A percentile compares a stretch with the other conserved stretches of the same genome.
Evolutionary conservation across 371 early-diverging fungal genomes (phyloP).

Genomic region (Rhizomucor miehei): DNA sequence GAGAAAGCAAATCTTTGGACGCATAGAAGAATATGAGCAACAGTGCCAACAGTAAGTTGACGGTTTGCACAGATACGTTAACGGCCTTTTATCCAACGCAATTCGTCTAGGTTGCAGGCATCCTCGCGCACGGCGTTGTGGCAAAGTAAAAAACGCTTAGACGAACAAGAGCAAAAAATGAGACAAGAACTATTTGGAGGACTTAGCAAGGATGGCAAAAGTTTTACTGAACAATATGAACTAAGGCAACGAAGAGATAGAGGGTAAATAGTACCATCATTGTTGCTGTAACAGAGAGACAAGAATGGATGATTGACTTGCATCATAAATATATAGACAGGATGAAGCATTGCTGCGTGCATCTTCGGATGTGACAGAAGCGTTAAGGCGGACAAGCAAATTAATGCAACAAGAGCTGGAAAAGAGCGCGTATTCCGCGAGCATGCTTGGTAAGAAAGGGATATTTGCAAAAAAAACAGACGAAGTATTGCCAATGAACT

Average conservation of each 20-base stretch:
- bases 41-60: constrained; percentile 56
- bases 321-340: constrained; percentile 17
- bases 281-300: background rate
- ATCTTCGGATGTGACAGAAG: constrained; percentile 59
- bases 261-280: constrained; percentile 27
- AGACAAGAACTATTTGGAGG: constrained; percentile 56
- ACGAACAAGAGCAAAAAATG: constrained; percentile 50
- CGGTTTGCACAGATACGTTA: background rate
- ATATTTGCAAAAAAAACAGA: background rate
- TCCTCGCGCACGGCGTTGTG: constrained; percentile 59
- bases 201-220: constrained; percentile 25
- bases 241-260: constrained; percentile 29
- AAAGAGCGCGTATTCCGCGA: constrained; percentile 61
- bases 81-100: too few relatives aligned
- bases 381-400: constrained; percentile 64
- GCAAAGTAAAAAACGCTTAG: constrained; percentile 55
- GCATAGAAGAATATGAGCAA: constrained; percentile 54
- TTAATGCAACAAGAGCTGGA: constrained; percentile 77
- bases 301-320: background rate
- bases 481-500: background rate
- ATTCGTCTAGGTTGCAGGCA: constrained; percentile 39
- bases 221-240: constrained; percentile 40
- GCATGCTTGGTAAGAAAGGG: constrained; percentile 54
- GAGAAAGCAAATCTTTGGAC: constrained; percentile 37
- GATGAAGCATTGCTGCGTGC: constrained; percentile 48